Conservation (phyloP, 83 land plant species). For the Diphasiastrum complanatum region DNA sequence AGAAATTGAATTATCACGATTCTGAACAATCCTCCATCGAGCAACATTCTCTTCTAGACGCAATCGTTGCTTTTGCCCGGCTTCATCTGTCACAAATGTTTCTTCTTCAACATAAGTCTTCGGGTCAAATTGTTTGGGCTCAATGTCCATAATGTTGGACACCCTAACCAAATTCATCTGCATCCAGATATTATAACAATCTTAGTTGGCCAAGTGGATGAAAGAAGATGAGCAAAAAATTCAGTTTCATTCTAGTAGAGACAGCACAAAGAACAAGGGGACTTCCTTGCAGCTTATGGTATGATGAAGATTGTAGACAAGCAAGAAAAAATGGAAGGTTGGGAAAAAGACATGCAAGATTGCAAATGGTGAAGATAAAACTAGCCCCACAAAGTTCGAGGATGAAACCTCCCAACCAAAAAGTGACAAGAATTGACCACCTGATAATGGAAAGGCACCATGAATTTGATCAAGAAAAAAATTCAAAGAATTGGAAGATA, state of each 20-base stretch:
- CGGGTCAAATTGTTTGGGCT: slow-evolving; percentile 90
- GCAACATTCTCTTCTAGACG: slow-evolving; percentile 90
- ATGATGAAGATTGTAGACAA: too few species aligned
- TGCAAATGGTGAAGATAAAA: too few species aligned
- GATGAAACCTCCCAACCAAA: too few species aligned
- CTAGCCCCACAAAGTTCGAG: too few species aligned
- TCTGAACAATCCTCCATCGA: slow-evolving; percentile 79
- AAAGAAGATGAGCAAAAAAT: background rate
- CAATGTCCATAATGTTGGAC: slow-evolving; percentile 96
- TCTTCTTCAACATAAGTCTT: slow-evolving; percentile 93
- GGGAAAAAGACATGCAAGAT: too few species aligned
- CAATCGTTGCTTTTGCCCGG: slow-evolving; percentile 76
- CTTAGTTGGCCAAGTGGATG: background rate
- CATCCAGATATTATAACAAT: slow-evolving; percentile 9
- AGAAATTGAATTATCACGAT: slow-evolving; percentile 53
- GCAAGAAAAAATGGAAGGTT: too few species aligned
- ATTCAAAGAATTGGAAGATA: too few species aligned
- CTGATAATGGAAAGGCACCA: too few species aligned
- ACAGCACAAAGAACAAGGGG: background rate
- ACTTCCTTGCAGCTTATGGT: too few species aligned
- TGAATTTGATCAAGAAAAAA: too few species aligned
- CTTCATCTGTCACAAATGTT: slow-evolving; percentile 78
- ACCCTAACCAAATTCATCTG: slow-evolving; percentile 92
- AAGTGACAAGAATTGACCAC: too few species aligned
- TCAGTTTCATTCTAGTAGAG: background rate